Conservation (phyloP, 106 monocot species). For the Xerophyta viscosa region DNA sequence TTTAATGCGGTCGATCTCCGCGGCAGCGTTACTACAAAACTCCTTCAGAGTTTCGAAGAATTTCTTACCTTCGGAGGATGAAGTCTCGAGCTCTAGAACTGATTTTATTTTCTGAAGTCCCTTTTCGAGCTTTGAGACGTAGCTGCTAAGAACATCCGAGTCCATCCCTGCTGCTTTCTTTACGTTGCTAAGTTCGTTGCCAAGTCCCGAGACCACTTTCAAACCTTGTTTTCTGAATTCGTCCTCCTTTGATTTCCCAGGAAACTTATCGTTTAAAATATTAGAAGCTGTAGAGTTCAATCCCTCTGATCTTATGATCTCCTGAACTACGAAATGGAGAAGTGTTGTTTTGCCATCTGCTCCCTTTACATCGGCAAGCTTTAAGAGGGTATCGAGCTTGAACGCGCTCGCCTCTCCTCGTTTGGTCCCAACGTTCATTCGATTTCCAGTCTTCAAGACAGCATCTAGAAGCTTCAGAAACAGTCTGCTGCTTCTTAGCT, state of each 20-base stretch:
- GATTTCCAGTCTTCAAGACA: slow-evolving; percentile 65
- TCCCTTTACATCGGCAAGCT: slow-evolving; percentile 65
- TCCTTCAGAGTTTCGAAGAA: slow-evolving; percentile 60
- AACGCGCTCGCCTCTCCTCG: slow-evolving; percentile 61
- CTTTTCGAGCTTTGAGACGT: slow-evolving; percentile 50
- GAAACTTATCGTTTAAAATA: slow-evolving; percentile 1
- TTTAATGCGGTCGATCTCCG: slow-evolving; percentile 48
- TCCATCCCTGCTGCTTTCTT: slow-evolving; percentile 85
- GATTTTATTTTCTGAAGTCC: slow-evolving; percentile 56
- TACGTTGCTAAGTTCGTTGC: slow-evolving; percentile 69
- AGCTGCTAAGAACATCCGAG: slow-evolving; percentile 43
- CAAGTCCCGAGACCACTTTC: slow-evolving; percentile 49
- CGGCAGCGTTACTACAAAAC: slow-evolving; percentile 42
- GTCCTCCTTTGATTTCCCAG: slow-evolving; percentile 24
- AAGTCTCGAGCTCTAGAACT: slow-evolving; percentile 36
- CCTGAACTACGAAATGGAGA: slow-evolving; percentile 80
- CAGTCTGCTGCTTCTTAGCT: slow-evolving; percentile 56
- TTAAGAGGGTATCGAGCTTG: slow-evolving; percentile 76
- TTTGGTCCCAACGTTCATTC: slow-evolving; percentile 81
- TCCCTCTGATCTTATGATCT: slow-evolving; percentile 60
- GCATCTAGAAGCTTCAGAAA: slow-evolving; percentile 76
- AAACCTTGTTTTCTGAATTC: slow-evolving; percentile 64
- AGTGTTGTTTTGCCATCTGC: slow-evolving; percentile 70
- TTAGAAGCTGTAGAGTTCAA: slow-evolving; percentile 9
- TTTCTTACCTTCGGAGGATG: slow-evolving; percentile 29